Conservation (phyloP, 768 basidiomycete species). For the Phaeotremella skinneri region DNA sequence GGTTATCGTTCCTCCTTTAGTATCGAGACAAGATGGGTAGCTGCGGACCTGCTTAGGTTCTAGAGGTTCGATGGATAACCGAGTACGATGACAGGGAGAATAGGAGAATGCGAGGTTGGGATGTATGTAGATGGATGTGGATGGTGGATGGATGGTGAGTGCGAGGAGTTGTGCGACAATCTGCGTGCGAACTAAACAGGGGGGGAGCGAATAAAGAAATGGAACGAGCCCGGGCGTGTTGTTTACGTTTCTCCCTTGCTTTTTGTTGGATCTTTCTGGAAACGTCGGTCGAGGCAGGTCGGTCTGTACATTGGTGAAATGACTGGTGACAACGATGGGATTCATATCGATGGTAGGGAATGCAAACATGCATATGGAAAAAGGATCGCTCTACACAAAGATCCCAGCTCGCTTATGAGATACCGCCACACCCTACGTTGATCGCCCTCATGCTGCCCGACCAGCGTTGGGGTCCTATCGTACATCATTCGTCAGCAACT, state of each 20-base stretch:
- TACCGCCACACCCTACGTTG: neutral
- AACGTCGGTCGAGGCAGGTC: too few species aligned
- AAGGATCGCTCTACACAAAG: too few species aligned
- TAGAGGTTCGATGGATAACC: neutral
- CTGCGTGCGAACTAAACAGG: neutral
- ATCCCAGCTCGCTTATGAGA: too few species aligned
- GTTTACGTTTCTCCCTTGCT: too few species aligned
- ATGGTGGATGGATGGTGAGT: neutral
- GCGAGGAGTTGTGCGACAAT: too few species aligned
- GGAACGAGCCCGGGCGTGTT: neutral
- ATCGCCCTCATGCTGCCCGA: constrained; percentile 24
- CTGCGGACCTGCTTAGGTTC: too few species aligned
- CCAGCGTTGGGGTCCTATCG: constrained; percentile 38
- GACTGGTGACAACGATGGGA: too few species aligned
- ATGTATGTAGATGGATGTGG: neutral
- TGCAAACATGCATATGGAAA: neutral
- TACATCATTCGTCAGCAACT: neutral
- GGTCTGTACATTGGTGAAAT: too few species aligned
- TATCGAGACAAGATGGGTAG: too few species aligned
- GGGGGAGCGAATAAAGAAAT: neutral
- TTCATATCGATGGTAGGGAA: too few species aligned
- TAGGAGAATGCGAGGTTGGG: neutral
- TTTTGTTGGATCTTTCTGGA: too few species aligned
- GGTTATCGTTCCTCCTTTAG: neutral
- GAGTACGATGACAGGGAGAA: neutral